Evolutionary conservation across 306 rosid species (phyloP).

Genomic region (Notholithocarpus densiflorus): DNA sequence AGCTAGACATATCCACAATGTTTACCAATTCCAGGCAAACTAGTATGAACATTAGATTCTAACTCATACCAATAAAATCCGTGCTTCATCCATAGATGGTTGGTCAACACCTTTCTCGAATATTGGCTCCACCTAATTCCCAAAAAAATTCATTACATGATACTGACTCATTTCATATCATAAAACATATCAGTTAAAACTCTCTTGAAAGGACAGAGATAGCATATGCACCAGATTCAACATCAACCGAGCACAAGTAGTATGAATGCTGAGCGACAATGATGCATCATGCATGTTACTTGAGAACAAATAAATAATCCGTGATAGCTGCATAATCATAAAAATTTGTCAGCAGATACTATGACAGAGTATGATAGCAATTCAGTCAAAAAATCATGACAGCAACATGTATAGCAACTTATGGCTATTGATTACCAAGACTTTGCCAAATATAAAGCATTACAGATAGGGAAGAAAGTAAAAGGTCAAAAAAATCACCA

Average conservation of each 20-base stretch:
- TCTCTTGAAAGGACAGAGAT: constrained; percentile 21
- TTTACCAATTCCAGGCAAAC: constrained; percentile 13
- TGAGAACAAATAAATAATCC: constrained; percentile 93
- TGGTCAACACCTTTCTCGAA: constrained; percentile 97
- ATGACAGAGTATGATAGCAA: constrained; percentile 5
- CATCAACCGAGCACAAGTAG: constrained; percentile 99
- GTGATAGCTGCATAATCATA: constrained; percentile 69
- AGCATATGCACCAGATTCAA: constrained; percentile 77
- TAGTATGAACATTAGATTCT: constrained; percentile 16
- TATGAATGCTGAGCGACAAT: constrained; percentile 90
- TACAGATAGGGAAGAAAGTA: background rate
- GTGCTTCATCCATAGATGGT: constrained; percentile 94
- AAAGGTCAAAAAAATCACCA: background rate
- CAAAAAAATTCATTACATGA: constrained; percentile 23
- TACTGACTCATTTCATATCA: constrained; percentile 22
- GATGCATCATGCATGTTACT: constrained; percentile 99
- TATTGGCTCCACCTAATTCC: constrained; percentile 92
- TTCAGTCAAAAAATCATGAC: constrained; percentile 3
- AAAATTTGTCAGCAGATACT: constrained; percentile 28
- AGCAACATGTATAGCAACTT: background rate
- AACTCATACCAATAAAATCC: constrained; percentile 79
- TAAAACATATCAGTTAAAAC: constrained; percentile 10
- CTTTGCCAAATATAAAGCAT: background rate
- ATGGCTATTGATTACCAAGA: background rate
- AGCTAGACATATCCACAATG: constrained; percentile 18